These are phyloP conservation scores for sorghum (Sorghum bicolor) DNA, from an alignment of 176 grass and related monocot genomes.

Conservation along the genomic window DNA sequence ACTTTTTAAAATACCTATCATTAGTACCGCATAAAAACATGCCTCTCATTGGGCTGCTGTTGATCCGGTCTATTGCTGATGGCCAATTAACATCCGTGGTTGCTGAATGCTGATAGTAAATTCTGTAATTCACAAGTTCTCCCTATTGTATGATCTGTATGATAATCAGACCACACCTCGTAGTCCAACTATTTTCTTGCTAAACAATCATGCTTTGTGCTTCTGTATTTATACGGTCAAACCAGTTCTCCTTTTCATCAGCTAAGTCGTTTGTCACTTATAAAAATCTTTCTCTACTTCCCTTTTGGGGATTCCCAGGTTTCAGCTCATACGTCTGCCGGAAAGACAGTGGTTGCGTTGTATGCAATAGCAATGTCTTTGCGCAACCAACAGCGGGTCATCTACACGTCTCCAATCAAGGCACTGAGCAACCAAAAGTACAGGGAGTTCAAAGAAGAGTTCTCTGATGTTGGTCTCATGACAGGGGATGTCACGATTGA, in stretches of 20 bases:
- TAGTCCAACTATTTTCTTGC: not conserved
- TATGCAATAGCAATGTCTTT: conserved; percentile 97
- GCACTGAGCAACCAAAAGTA: conserved; percentile 97
- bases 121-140: not conserved
- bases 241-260: not conserved
- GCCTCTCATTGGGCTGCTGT: not conserved
- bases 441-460: conserved; percentile 93
- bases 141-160: not conserved
- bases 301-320: conserved; percentile 47
- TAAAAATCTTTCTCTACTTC: not conserved
- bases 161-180: not conserved
- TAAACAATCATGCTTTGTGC: not conserved
- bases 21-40: not conserved
- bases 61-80: not conserved
- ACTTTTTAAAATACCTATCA: not conserved
- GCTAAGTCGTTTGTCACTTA: not conserved
- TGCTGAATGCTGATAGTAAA: not conserved
- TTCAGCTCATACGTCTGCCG: conserved; percentile 89
- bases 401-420: conserved; percentile 96
- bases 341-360: conserved; percentile 89
- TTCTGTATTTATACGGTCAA: not conserved
- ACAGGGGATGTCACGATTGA: conserved; percentile 94
- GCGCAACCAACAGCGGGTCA: conserved; percentile 78
- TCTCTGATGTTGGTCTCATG: conserved; percentile 87
- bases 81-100: not conserved